Conservation (phyloP, 2,329 filamentous ascomycete species). For the Penicillium sp. region DNA sequence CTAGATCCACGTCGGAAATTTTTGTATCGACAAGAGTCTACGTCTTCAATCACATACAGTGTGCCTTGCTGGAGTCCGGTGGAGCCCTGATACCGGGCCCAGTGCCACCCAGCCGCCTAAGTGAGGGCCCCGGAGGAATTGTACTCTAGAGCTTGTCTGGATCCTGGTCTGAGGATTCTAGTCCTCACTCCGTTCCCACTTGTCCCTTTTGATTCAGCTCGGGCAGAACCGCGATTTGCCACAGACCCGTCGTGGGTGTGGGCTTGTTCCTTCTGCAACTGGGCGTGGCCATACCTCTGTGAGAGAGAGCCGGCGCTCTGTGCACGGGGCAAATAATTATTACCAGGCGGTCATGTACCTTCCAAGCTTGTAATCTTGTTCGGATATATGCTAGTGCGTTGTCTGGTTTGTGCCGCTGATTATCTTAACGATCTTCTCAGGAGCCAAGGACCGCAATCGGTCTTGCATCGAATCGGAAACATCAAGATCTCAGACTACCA, state of each 20-base stretch:
- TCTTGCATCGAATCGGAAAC: background rate
- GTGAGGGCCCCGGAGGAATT: background rate
- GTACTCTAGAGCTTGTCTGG: conserved; percentile 3
- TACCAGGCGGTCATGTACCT: background rate
- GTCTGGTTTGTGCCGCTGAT: background rate
- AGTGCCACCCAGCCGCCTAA: background rate
- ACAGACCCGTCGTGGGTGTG: conserved; percentile 5
- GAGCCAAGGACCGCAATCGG: background rate
- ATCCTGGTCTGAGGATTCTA: conserved; percentile 3
- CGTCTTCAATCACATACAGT: background rate
- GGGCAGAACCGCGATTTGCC: conserved; percentile 18
- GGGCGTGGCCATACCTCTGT: conserved; percentile 3
- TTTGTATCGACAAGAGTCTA: conserved; percentile 5
- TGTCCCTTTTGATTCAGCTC: conserved; percentile 6
- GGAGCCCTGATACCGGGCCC: background rate
- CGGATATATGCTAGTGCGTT: background rate
- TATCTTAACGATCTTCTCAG: background rate
- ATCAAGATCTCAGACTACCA: conserved; percentile 12
- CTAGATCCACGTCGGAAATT: conserved; percentile 28
- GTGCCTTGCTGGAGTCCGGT: background rate
- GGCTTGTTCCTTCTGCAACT: background rate
- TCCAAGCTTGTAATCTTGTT: background rate
- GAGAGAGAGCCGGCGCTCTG: conserved; percentile 2
- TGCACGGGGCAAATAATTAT: background rate
- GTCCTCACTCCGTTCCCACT: conserved; percentile 2